Percentiles rank a stretch among this genome's conserved stretches.
These are phyloP conservation scores for Podaxis sp. DNA, from an alignment of 768 basidiomycete species.

Conservation along the genomic window DNA sequence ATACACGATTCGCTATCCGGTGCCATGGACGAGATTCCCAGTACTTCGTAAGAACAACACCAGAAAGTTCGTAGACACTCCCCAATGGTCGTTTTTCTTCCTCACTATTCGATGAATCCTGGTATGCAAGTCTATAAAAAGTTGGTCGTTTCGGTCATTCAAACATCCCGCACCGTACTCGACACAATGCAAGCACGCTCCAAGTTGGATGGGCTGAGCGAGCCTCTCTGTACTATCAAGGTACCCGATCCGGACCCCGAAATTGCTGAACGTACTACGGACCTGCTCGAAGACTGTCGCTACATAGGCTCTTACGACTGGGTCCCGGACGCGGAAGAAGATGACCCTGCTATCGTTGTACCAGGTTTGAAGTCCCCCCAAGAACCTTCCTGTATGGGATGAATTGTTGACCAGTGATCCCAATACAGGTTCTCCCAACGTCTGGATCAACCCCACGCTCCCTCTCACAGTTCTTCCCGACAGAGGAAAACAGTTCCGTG, in stretches of 20 bases:
- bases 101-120: no score
- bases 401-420: not conserved
- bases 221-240: not conserved
- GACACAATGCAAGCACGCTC: not conserved
- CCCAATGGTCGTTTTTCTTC: no score
- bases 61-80: no score
- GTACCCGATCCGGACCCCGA: not conserved
- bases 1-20: no score
- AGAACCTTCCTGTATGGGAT: no score
- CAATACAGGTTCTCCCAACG: conserved; percentile 54
- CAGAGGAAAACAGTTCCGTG: conserved; percentile 44
- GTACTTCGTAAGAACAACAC: no score
- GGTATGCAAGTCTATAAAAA: not conserved
- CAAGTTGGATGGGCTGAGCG: not conserved
- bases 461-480: conserved; percentile 59
- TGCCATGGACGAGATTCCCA: no score
- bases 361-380: conserved; percentile 32
- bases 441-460: conserved; percentile 48
- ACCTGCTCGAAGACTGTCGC: conserved; percentile 30
- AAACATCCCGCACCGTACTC: not conserved
- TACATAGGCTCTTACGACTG: conserved; percentile 61
- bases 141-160: not conserved
- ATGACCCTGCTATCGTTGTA: conserved; percentile 50
- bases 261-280: not conserved
- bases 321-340: conserved; percentile 28